These are phyloP conservation scores for Blastobotrys americana DNA, from an alignment of 805 yeast species.

Conservation along the genomic window DNA sequence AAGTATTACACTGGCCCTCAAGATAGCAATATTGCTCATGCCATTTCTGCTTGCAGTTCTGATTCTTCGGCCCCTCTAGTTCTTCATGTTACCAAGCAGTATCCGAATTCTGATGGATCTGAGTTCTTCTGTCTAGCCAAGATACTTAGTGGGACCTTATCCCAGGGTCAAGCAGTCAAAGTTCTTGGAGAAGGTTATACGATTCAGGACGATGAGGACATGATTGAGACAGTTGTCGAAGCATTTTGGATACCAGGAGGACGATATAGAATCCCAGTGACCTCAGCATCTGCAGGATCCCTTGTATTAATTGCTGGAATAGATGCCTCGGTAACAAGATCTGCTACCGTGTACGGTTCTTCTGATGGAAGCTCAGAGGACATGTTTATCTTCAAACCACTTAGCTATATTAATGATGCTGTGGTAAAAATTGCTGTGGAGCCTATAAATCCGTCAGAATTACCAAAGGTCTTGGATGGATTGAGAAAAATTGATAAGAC, in stretches of 20 bases:
- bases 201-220: constrained; percentile 49
- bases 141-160: constrained; percentile 53
- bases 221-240: constrained; percentile 30
- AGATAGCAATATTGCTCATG: constrained; percentile 17
- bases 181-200: constrained; percentile 51
- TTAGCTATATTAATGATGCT: constrained; percentile 45
- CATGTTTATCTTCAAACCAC: constrained; percentile 33
- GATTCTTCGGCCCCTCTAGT: constrained; percentile 37
- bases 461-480: constrained; percentile 67
- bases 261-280: constrained; percentile 53
- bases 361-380: constrained; percentile 24
- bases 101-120: constrained; percentile 48
- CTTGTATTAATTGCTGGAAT: constrained; percentile 63
- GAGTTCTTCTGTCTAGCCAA: constrained; percentile 53
- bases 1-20: constrained; percentile 29
- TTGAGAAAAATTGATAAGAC: constrained; percentile 53
- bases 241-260: constrained; percentile 52
- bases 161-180: constrained; percentile 40
- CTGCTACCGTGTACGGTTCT: constrained; percentile 43
- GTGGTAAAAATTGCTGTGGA: constrained; percentile 78
- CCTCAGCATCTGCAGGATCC: constrained; percentile 55
- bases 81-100: constrained; percentile 52
- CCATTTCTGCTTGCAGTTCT: constrained; percentile 31
- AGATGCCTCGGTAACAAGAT: constrained; percentile 47
- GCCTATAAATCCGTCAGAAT: constrained; percentile 70